phyloP scores from a whole-genome alignment of 306 rosid species.

The Biancaea sappan region DNA sequence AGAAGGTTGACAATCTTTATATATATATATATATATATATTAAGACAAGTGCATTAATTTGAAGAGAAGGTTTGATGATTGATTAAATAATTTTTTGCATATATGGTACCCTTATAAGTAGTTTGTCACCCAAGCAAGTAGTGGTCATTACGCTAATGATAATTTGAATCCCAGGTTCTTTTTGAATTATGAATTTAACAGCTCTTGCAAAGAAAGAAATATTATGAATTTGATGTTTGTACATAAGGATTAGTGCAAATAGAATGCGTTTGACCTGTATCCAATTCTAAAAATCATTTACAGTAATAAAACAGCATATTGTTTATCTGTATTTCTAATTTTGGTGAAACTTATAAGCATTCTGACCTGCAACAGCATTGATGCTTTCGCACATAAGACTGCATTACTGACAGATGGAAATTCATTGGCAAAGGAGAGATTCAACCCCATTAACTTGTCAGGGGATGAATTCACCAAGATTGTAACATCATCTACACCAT shows the following conservation, averaged over 20 bases:
- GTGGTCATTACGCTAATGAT: background rate
- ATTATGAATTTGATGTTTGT: background rate
- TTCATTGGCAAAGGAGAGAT: slow-evolving; percentile 80
- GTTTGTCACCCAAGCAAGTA: slow-evolving; percentile 18
- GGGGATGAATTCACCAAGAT: slow-evolving; percentile 87
- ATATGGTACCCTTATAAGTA: slow-evolving; percentile 13
- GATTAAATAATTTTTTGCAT: slow-evolving; percentile 19
- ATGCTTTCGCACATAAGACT: slow-evolving; percentile 96
- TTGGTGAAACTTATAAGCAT: slow-evolving; percentile 19
- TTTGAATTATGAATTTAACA: background rate
- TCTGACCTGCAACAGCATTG: slow-evolving; percentile 94
- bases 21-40: no score
- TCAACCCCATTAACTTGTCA: slow-evolving; percentile 89
- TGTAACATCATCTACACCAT: slow-evolving; percentile 93
- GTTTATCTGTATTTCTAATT: background rate
- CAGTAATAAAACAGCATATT: background rate
- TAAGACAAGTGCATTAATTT: no score
- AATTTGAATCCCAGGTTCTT: slow-evolving; percentile 2
- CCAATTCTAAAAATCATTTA: background rate
- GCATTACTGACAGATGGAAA: slow-evolving; percentile 91
- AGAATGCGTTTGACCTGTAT: background rate
- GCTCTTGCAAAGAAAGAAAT: slow-evolving; percentile 12
- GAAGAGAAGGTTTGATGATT: background rate
- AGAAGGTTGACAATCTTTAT: no score
- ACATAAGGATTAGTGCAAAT: background rate